Base-by-base conservation (phyloP, 2,329 filamentous ascomycete genomes). In the Fusarium ramigenum region DNA sequence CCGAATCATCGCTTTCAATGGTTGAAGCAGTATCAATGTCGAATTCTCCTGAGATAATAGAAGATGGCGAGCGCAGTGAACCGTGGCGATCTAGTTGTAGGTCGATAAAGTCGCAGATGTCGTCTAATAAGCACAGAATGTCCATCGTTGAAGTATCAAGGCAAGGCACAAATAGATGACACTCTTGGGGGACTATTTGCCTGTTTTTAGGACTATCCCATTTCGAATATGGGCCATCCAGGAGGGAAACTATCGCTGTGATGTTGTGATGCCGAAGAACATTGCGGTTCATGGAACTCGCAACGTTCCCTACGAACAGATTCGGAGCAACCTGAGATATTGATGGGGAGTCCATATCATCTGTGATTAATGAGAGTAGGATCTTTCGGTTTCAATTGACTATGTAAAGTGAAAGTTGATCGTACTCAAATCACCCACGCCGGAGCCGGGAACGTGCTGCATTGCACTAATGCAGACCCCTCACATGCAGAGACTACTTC, bases 71-170 rank as follows among this genome's bases (percentile, higher is more conserved):
- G 12, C 25, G 54, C 9, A 49, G 46, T 52, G 50, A 36, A 32
- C 32, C 40, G 7, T 57, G 54, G 32, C 43, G 60, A 28, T 53
- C 50, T 19, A 74, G 44, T 23, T 76, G 74, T 23, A 58, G 47
- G 47, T 78, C 73, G 39, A 79, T 77, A 52, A 79, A 79, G 44
- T 78, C 68, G 69, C 78, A 79, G 15, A 78, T 75, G 9, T 62
- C 60, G 30, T 72, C 63, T 19, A 79, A 56, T 10, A 75, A 60
- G 4, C 57, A 57, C 19, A 79, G 73, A 18, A 79, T 65, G 34
- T 79, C 71, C 72, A 75, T 76, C 25, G 77, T 77, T 7, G 71
- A 70, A 23, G 30, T 77, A 50, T 78, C 77, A 12, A 72, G 43
- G 37, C 77, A 78, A 37, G 68, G 72, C 15, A 79, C 72, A 59